Conservation (phyloP, 306 rosid genomes). For the Ziziphus jujuba region DNA sequence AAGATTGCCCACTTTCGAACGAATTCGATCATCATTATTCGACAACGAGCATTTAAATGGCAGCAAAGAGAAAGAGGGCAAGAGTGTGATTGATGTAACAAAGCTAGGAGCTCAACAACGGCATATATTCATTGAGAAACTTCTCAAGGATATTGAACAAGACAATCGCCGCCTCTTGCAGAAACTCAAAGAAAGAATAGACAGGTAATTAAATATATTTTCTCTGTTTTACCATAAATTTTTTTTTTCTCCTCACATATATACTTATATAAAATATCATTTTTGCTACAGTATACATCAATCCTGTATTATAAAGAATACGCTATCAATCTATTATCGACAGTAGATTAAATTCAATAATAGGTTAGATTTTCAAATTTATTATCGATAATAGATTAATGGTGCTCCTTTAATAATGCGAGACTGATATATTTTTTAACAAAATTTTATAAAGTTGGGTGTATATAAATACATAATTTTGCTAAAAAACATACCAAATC, state of each 20-base stretch:
- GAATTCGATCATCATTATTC: constrained; percentile 7
- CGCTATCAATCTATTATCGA: too few relatives aligned
- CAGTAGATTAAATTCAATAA: too few relatives aligned
- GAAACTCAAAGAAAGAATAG: constrained; percentile 27
- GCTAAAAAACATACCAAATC: too few relatives aligned
- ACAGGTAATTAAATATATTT: background rate
- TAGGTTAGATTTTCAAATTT: too few relatives aligned
- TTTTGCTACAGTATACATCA: background rate
- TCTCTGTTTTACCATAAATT: background rate
- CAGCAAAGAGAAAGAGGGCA: constrained; percentile 2
- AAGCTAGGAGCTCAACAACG: constrained; percentile 18
- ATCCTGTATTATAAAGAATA: too few relatives aligned
- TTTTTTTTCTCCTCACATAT: too few relatives aligned
- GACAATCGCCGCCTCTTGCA: constrained; percentile 23
- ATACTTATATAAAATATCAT: background rate
- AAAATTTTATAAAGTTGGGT: too few relatives aligned
- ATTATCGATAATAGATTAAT: too few relatives aligned
- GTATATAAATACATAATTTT: too few relatives aligned
- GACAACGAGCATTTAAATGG: background rate
- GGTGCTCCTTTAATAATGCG: too few relatives aligned
- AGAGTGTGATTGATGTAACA: constrained; percentile 19
- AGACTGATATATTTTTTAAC: too few relatives aligned
- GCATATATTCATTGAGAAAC: constrained; percentile 22
- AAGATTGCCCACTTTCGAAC: constrained; percentile 19
- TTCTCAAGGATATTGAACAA: constrained; percentile 22